These are phyloP conservation scores for Beverwykella pulmonaria DNA, from an alignment of 495 filamentous ascomycete genomes.

Conservation along the genomic window DNA sequence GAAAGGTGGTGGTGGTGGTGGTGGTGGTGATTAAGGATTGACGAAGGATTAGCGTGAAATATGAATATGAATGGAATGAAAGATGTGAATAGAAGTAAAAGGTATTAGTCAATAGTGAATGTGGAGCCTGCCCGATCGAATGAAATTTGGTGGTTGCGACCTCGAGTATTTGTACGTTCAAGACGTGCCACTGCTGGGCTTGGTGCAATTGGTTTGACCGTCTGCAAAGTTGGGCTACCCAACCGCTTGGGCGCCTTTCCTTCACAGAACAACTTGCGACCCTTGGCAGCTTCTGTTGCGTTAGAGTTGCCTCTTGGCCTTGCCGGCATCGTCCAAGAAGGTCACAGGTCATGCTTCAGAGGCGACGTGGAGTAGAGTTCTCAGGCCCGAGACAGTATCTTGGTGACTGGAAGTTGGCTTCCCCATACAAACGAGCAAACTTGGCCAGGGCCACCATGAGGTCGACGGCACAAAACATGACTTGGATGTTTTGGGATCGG, in stretches of 20 bases:
- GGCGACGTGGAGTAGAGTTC: neutral
- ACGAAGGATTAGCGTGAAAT: neutral
- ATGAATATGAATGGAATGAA: conserved; percentile 8
- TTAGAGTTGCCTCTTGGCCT: conserved; percentile 13
- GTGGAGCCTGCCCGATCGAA: conserved; percentile 21
- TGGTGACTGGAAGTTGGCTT: neutral
- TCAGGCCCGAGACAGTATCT: neutral
- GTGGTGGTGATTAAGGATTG: neutral
- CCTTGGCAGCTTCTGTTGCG: conserved; percentile 20
- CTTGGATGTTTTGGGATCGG: conserved; percentile 17
- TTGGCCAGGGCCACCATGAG: neutral
- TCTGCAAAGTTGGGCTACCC: neutral
- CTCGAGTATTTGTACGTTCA: conserved; percentile 5
- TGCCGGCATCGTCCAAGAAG: neutral
- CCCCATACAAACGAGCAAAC: neutral
- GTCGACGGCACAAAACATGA: neutral
- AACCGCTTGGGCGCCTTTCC: neutral
- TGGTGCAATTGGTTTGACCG: neutral
- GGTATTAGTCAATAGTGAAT: conserved; percentile 7
- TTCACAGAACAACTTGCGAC: conserved; percentile 3
- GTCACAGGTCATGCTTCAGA: neutral
- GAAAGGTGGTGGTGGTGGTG: neutral
- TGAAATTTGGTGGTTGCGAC: neutral
- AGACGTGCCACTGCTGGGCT: neutral
- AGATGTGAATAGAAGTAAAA: conserved; percentile 3